Base-by-base conservation (phyloP, 2,329 filamentous ascomycete genomes). In the Botrytis porri region DNA sequence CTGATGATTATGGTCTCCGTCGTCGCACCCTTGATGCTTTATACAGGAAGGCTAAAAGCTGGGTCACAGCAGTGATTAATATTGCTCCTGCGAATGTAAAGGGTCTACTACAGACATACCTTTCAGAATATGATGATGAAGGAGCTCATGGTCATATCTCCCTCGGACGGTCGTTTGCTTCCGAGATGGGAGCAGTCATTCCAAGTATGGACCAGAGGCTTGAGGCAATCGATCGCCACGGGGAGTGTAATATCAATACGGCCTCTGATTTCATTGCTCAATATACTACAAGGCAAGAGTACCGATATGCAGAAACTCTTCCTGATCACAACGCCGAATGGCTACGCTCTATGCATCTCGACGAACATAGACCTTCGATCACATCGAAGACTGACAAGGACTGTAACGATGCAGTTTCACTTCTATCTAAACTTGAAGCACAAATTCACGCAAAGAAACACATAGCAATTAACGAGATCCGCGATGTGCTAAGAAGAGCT, bases 251-350 rank as follows among this genome's bases (percentile, higher is more conserved):
- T 75, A 91, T 98, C 81, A 97, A 98, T 81, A 94, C 95, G 18
- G 94, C 93, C 0, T 98, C 96, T 3, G 95, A 98, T 81, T 97
- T 99, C 78, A 90, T 99, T 80, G 94, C 96, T 2, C 95, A 99
- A 80, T 99, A 99, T 81, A 98, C 95, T 5, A 97, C 94, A 39
- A 92, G 96, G 54, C 97, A 99, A 81, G 95, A 97, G 80, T 99
- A 99, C 82, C 90, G 95, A 73, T 95, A 95, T 80, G 90, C 94
- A 18, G 94, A 97, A 80, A 88, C 89, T 3, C 84, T 92, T 54
- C 89, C 91, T 1, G 90, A 92, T 73, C 88, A 90, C 74, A 89
- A 91, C 74, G 85, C 87, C 74, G 89, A 92, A 79, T 88, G 92
- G 84, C 83, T 92, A 69, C 87, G 86, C 63, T 86, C 88, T 73